These are phyloP conservation scores for Taiwanofungus camphoratus DNA, from an alignment of 1,284 basidiomycete species.

Conservation along the genomic window DNA sequence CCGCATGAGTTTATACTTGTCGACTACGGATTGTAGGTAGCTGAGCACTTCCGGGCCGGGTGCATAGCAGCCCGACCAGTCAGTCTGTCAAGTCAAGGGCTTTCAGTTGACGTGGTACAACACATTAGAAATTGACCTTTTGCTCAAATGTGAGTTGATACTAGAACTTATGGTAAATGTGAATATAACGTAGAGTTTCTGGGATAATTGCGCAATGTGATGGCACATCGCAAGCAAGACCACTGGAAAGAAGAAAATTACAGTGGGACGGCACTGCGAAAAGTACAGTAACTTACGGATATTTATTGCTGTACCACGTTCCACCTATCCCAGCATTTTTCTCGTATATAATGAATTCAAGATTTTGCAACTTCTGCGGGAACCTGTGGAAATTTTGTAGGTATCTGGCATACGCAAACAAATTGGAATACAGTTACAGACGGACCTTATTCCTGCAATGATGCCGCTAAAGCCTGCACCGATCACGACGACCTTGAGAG, in stretches of 20 bases:
- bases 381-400: conserved; percentile 33
- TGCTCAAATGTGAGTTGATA: conserved; percentile 57
- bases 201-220: neutral
- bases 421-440: neutral
- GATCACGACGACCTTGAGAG: conserved; percentile 43
- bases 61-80: conserved; percentile 58
- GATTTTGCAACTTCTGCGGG: conserved; percentile 45
- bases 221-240: conserved; percentile 2
- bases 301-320: conserved; percentile 43
- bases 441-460: conserved; percentile 45
- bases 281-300: conserved; percentile 19
- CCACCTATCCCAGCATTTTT: conserved; percentile 53
- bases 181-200: neutral
- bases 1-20: conserved; percentile 49
- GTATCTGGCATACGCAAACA: neutral
- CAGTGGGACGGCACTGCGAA: neutral
- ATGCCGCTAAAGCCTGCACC: conserved; percentile 53
- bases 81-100: conserved; percentile 30
- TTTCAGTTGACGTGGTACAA: neutral
- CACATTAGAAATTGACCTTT: conserved; percentile 32
- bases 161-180: conserved; percentile 24
- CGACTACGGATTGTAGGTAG: conserved; percentile 47
- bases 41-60: conserved; percentile 49
- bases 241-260: neutral
- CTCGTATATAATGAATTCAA: conserved; percentile 54